Evolutionary conservation across 2,329 filamentous ascomycete genomes (phyloP).

Genomic region (Sporothrix sp.): DNA sequence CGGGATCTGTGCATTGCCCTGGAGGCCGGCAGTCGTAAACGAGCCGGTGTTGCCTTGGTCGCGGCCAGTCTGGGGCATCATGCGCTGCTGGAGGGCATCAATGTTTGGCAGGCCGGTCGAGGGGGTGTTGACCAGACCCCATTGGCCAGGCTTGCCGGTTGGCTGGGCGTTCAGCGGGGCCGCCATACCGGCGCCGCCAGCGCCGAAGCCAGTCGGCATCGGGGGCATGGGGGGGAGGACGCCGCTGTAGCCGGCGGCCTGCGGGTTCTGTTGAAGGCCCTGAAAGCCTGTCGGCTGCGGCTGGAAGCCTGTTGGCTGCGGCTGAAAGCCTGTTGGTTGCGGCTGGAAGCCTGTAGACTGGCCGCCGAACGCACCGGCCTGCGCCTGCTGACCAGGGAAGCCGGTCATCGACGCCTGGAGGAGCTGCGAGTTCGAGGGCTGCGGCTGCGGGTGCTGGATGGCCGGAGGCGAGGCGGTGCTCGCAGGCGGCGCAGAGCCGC

Average conservation of each 20-base stretch:
- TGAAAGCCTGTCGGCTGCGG: conserved; percentile 62
- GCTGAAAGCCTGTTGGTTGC: conserved; percentile 55
- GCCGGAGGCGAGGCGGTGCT: conserved; percentile 41
- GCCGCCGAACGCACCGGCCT: conserved; percentile 47
- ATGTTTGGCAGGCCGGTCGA: conserved; percentile 86
- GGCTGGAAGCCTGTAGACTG: conserved; percentile 51
- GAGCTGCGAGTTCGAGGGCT: conserved; percentile 60
- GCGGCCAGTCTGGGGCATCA: conserved; percentile 94
- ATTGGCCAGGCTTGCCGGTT: conserved; percentile 85
- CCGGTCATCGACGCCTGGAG: conserved; percentile 60
- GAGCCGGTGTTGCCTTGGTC: conserved; percentile 49
- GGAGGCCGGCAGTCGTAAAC: conserved; percentile 77
- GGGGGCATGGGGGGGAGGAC: conserved; percentile 80
- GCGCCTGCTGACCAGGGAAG: conserved; percentile 44
- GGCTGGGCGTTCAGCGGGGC: conserved; percentile 80
- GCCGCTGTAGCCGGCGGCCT: conserved; percentile 70
- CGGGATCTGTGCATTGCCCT: conserved; percentile 89
- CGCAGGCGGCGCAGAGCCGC: conserved; percentile 32
- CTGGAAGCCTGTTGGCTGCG: conserved; percentile 52
- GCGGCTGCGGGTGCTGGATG: conserved; percentile 62
- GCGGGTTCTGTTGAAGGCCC: conserved; percentile 51
- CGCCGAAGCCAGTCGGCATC: conserved; percentile 53
- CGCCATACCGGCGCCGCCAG: conserved; percentile 52
- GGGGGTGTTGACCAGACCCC: conserved; percentile 96
- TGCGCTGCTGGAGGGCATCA: conserved; percentile 78